Base-by-base conservation (phyloP, 129 eudicot species). In the Chrysanthemum seticuspe region DNA sequence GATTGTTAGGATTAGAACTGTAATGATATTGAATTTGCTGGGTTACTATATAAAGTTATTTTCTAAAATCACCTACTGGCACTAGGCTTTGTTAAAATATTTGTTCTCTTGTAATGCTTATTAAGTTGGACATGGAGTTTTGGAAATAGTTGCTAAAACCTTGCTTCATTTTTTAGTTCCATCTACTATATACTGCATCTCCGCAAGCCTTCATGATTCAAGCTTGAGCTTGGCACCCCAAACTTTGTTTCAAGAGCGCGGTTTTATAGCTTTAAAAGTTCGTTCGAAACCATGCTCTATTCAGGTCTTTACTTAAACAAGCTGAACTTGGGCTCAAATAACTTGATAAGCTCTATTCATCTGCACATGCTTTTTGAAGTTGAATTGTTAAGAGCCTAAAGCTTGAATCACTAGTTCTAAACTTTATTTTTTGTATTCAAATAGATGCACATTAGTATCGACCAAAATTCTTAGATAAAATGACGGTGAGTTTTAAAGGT, bases 1-100 rank as follows among this genome's bases (percentile, higher is more conserved):
- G 78, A 53, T 69, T 77, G 9, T 31, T 70, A 70, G 81, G 72
- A 67, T 67, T 67, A 59, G 78, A 76, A 14, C 57, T 52, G 60
- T 73, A 76, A 73, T 67, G 75, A 72, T 44, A 64, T 53, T 67
- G 62, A 76, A 62, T 76, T 51, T 76, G 16, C 25, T 56, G 72
- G 49, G 40, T 50, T 74, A 60, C 62, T 45, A 45, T 65, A 59
- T 73, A 4, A 79, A 65, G 63, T 29, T 57, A 4, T 55, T 29
- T 63, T 74, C 36, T 53, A 12, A 31, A 4, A 34, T 31, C 47
- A 19, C 36, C 12, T 13, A 6, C 60, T 7, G 40, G 55, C 3
- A 29, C 10, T 21, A 59, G 67, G 67, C 34, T 31, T 29, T 29
- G 48, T 12, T 62, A 6, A 62, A 29, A 62, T 25, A 62, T 62